Evolutionary conservation across 305 asterid species (phyloP), one percentile per base, ranked within the genome.

Genomic region (Fraxinus paxiana): DNA sequence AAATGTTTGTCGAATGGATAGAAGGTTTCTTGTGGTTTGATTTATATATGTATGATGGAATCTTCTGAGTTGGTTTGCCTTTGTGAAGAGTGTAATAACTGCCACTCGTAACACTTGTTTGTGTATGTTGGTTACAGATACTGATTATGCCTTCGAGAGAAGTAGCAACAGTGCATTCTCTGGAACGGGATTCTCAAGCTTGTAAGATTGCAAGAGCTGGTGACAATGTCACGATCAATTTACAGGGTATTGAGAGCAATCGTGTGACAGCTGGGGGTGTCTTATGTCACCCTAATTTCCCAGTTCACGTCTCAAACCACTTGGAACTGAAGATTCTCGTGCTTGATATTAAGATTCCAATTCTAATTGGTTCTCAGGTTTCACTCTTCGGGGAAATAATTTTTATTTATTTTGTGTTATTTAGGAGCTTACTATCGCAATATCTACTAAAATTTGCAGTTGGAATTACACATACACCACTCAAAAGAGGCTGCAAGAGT

Each of bases 201-300:
- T 92, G 92, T 76, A 87, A 83, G 81, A 75, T 86, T 73, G 99
- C 99, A 24, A 90, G 97, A 89, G 95, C 99, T 71, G 99, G 99
- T 46, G 98, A 96, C 86, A 94, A 92, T 79, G 97, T 92, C 75
- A 86, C 92, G 6, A 90, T 96, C 75, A 90, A 72, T 86, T 88
- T 96, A 81, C 97, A 90, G 88, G 97, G 98, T 63, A 88, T 91
- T 35, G 97, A 96, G 78, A 87, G 82, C 34, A 92, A 88, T 85
- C 87, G 79, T 15, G 91, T 96, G 84, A 76, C 82, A 38, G 89
- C 96, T 35, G 98, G 99, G 63, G 94, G 94, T 17, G 97, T 96
- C 82, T 79, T 96, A 82, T 96, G 99, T 81, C 97, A 96, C 88
- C 98, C 96, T 28, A 96, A 94, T 85, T 96, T 83, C 85, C 97